Evolutionary conservation across 2,329 filamentous ascomycete species (phyloP).

Genomic region (Fusarium nodosum): DNA sequence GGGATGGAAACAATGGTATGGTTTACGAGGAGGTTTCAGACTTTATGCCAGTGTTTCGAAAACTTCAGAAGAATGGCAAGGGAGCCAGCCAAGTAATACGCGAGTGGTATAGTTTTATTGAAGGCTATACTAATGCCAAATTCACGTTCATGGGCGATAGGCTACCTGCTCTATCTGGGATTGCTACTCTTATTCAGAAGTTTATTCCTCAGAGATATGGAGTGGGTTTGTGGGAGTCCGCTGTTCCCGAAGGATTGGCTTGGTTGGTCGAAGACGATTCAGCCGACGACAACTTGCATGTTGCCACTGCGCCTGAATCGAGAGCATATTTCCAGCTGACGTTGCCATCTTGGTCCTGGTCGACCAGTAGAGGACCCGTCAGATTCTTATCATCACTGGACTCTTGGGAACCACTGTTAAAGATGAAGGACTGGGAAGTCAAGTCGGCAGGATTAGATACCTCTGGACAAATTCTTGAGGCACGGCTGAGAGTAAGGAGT

Average conservation of each 20-base stretch:
- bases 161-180: conserved; percentile 5
- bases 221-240: conserved; percentile 1
- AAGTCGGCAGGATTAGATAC: not conserved
- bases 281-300: not conserved
- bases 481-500: not conserved
- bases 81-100: not conserved
- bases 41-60: not conserved
- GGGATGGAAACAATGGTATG: not conserved
- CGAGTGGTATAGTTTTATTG: conserved; percentile 1
- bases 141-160: not conserved
- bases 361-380: not conserved
- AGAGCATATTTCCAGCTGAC: not conserved
- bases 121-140: not conserved
- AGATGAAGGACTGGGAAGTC: not conserved
- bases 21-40: not conserved
- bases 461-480: not conserved
- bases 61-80: accelerated
- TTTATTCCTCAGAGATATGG: not conserved
- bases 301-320: not conserved
- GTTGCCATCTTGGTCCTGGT: conserved; percentile 7
- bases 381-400: not conserved
- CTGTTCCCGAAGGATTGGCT: not conserved
- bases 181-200: not conserved
- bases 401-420: not conserved
- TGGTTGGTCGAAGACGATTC: not conserved